A percentile compares a stretch with the other conserved stretches of the same genome.
These are phyloP conservation scores for Aspergillus kassunensis DNA, from an alignment of 495 filamentous ascomycete genomes.

Conservation along the genomic window DNA sequence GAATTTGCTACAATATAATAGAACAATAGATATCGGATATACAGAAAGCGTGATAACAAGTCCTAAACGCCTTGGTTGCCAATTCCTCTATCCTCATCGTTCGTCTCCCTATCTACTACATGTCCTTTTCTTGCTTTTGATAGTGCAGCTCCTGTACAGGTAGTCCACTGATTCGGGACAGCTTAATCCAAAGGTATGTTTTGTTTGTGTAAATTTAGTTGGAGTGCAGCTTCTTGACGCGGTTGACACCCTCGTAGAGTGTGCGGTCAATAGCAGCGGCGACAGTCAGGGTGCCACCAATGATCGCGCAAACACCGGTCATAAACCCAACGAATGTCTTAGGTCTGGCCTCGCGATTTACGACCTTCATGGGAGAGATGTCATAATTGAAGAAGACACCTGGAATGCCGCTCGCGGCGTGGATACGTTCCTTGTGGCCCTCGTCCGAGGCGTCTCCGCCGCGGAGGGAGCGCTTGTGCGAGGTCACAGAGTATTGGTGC, in stretches of 20 bases:
- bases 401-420: conserved; percentile 86
- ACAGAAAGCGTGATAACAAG: neutral
- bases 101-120: neutral
- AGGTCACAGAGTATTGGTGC: conserved; percentile 96
- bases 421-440: conserved; percentile 85
- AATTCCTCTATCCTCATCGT: neutral
- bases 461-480: conserved; percentile 78
- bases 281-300: conserved; percentile 93
- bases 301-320: conserved; percentile 87
- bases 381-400: conserved; percentile 99
- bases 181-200: neutral
- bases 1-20: too few relatives aligned
- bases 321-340: conserved; percentile 89
- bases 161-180: neutral
- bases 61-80: neutral
- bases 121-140: neutral
- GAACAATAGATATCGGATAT: neutral
- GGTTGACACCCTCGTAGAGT: conserved; percentile 79
- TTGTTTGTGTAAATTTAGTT: conserved; percentile 21
- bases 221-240: conserved; percentile 80
- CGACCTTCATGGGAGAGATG: conserved; percentile 99
- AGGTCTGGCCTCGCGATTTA: conserved; percentile 85
- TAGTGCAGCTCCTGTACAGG: neutral
- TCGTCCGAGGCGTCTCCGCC: conserved; percentile 80
- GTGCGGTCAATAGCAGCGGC: conserved; percentile 90